Evolutionary conservation across 2,329 filamentous ascomycete genomes (phyloP), one percentile per base, ranked within the genome.

Genomic region (Plectosphaerella plurivora): DNA sequence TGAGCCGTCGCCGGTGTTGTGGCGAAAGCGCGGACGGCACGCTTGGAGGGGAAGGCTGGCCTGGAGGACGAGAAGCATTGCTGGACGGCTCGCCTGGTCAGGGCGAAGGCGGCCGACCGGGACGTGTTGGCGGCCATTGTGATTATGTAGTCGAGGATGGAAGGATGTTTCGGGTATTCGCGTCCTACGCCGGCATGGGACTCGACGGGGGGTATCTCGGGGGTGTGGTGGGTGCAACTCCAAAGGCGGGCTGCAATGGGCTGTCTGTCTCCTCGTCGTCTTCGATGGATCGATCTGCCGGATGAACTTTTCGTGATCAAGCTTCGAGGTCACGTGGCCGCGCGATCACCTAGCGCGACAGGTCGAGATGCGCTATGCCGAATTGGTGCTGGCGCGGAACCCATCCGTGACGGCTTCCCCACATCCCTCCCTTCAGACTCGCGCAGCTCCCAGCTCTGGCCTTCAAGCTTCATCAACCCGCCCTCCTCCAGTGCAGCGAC

Each of bases 121-220:
- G 56, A 45, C 45, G 50, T 49, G 49, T 42, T 56, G 25, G 44
- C 46, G 28, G 54, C 56, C 56, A 58, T 58, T 53, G 52, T 16
- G 20, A 18, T 16, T 12, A 18, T 18, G 18, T 44, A 11, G 10
- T 16, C 10, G 10, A 12, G 41, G 16, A 18, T 9, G 18, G 14
- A 14, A 18, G 16, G 10, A 16, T 44, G 4, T 8, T 18, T 18
- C 10, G 41, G 18, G 18, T 12, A 5, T 5, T 44, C 41, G 41
- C 10, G 16, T 18, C 41, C 41, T 44, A 44, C 18, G 41, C 41
- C 41, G 41, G 41, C 41, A 44, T 44, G n/a, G 41, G 41, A 33
- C n/a, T 44, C 41, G 16, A 18, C 41, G 18, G 41, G 22, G 28
- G 28, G 28, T 33, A 33, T 33, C 28, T 33, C 28, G 28, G 4